Percentiles rank a stretch among this genome's conserved stretches.
Conservation (phyloP, 345 rosid species). For the Angophora floribunda region DNA sequence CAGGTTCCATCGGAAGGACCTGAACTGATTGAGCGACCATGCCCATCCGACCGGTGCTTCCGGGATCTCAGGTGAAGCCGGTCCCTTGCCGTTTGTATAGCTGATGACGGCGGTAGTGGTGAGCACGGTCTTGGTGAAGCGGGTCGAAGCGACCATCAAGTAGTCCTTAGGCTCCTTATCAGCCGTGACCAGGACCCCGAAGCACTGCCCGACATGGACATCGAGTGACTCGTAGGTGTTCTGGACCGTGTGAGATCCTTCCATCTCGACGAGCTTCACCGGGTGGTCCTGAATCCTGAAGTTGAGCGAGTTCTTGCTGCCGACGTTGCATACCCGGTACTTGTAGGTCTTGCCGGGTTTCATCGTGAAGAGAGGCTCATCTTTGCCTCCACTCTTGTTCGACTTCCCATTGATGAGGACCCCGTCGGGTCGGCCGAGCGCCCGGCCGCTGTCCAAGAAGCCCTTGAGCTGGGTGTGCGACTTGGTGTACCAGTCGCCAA, state of each 20-base stretch:
- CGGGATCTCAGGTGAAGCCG: slow-evolving; percentile 12
- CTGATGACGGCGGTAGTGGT: slow-evolving; percentile 6
- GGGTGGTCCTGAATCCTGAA: slow-evolving; percentile 19
- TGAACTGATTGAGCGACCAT: slow-evolving; percentile 28
- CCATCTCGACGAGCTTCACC: slow-evolving; percentile 22
- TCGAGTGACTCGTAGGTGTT: slow-evolving; percentile 14
- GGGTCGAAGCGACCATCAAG: slow-evolving; percentile 17
- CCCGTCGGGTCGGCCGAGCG: slow-evolving; percentile 11
- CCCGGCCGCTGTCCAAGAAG: slow-evolving; percentile 12
- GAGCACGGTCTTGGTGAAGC: slow-evolving; percentile 11
- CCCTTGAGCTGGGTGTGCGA: slow-evolving; percentile 2
- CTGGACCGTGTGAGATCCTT: slow-evolving; percentile 20
- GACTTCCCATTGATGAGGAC: slow-evolving; percentile 17
- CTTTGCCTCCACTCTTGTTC: not conserved
- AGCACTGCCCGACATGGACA: slow-evolving; percentile 22
- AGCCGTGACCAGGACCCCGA: slow-evolving; percentile 9
- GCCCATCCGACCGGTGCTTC: slow-evolving; percentile 25
- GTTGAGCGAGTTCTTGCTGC: slow-evolving; percentile 16
- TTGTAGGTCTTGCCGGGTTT: slow-evolving; percentile 21
- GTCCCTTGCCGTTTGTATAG: slow-evolving; percentile 6
- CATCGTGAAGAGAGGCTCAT: slow-evolving; percentile 18
- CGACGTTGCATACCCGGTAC: slow-evolving; percentile 17
- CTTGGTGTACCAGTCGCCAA: slow-evolving; percentile 18
- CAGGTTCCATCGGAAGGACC: slow-evolving; percentile 26
- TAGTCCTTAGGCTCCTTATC: slow-evolving; percentile 16